Evolutionary conservation across 2,329 filamentous ascomycete species (phyloP).

Genomic region (Pestalotiopsis sp.): DNA sequence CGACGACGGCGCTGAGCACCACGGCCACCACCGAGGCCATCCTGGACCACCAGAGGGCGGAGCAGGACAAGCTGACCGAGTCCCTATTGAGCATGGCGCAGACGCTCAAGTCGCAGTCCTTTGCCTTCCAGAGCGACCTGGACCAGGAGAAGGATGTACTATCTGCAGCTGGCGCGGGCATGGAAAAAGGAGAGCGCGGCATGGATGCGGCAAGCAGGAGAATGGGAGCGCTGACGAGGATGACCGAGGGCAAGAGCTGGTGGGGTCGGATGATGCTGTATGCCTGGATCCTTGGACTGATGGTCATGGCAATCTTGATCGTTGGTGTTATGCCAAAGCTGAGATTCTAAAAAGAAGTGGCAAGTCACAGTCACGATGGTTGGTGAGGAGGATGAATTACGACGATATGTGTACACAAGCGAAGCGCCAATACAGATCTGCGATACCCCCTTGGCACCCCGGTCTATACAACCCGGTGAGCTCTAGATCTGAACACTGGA

Average conservation of each 20-base stretch:
- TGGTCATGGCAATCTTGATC: conserved; percentile 74
- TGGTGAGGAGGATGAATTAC: background rate
- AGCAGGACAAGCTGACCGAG: conserved; percentile 80
- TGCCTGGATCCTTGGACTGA: conserved; percentile 78
- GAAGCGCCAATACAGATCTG: background rate
- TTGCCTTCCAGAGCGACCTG: conserved; percentile 69
- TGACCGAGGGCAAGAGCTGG: conserved; percentile 89
- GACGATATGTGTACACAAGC: conserved; percentile 8
- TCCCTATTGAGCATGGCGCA: conserved; percentile 81
- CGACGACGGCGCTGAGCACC: conserved; percentile 37
- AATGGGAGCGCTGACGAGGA: conserved; percentile 75
- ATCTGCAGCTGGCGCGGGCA: conserved; percentile 67
- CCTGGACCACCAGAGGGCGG: conserved; percentile 72
- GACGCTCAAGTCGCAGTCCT: conserved; percentile 73
- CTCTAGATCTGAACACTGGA: background rate
- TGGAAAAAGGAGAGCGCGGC: conserved; percentile 74
- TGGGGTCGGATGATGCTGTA: conserved; percentile 83
- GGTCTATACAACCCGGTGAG: background rate
- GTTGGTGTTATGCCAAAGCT: conserved; percentile 89
- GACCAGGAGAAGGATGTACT: conserved; percentile 73
- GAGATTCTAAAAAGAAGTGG: conserved; percentile 60
- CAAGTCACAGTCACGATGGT: background rate
- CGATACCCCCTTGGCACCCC: background rate
- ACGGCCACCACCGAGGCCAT: conserved; percentile 66
- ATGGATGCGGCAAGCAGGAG: conserved; percentile 75